Conservation (phyloP, 2,329 filamentous ascomycete genomes). For the Rachicladosporium sp. region DNA sequence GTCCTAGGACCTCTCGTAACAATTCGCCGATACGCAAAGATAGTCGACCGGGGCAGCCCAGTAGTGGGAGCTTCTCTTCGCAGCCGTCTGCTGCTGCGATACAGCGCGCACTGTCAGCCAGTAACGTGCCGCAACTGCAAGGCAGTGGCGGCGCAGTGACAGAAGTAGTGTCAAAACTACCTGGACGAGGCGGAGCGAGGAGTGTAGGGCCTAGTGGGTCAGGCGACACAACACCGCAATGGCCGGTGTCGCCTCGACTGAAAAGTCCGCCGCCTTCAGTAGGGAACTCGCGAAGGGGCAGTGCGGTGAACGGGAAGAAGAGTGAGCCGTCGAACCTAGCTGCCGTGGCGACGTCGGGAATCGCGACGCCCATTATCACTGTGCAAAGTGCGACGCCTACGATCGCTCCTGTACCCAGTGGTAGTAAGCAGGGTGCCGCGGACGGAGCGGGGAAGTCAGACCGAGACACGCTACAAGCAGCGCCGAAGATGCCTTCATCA, state of each 20-base stretch:
- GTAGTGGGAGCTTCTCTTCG: constrained; percentile 25
- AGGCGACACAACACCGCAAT: constrained; percentile 46
- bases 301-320: too few relatives aligned
- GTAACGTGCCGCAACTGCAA: constrained; percentile 52
- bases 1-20: constrained; percentile 36
- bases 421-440: constrained; percentile 5
- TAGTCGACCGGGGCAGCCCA: constrained; percentile 25
- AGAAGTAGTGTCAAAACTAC: constrained; percentile 50
- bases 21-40: constrained; percentile 36
- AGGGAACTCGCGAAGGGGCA: too few relatives aligned
- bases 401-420: constrained; percentile 19
- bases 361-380: constrained; percentile 30
- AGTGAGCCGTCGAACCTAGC: too few relatives aligned
- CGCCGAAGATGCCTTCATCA: constrained; percentile 26
- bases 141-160: constrained; percentile 35
- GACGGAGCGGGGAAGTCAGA: constrained; percentile 9
- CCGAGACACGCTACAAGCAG: constrained; percentile 13
- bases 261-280: constrained; percentile 26
- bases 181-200: constrained; percentile 44
- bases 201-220: constrained; percentile 35
- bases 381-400: constrained; percentile 34
- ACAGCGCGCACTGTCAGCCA: constrained; percentile 55
- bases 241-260: constrained; percentile 65
- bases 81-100: constrained; percentile 50
- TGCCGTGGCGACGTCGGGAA: not conserved